Evolutionary conservation across 805 yeast species (phyloP), one percentile per base, ranked within the genome.

Genomic region (Wickerhamiella musiphila): DNA sequence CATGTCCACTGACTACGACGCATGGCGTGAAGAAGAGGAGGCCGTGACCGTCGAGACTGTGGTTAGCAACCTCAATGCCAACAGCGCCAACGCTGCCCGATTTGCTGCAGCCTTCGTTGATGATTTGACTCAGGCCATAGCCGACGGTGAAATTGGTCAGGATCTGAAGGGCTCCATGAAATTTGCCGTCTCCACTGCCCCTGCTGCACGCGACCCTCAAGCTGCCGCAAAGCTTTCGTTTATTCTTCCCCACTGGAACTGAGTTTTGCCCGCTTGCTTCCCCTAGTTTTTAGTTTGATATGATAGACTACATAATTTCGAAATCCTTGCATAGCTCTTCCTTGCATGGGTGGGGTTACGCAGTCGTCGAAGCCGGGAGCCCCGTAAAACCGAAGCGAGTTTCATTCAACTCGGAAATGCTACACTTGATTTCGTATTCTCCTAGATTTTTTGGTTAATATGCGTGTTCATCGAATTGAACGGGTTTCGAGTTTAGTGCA

Each of bases 11-110:
- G 99, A 90, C 56, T 90, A 90, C 57, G 99, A 90, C 52, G 93
- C 98, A 16, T 90, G 99, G 99, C 78, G 83, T 51, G 93, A 77
- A 47, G 71, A 69, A 33, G 96, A 75, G 51, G 95, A 86, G 49
- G 86, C 96, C 2, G 99, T 90, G 29, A 84, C 96, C 6, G 96
- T 90, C n/a, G 95, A 84, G 58, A 78, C 93, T 4, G 94, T 90
- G 26, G 83, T 90, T 31, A 82, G 93, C 34, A 79, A 90, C 54
- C 66, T 86, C 51, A 69, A 70, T 49, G 90, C 93, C 38, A 90
- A 90, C 58, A 65, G 78, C 32, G 75, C 70, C 23, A 86, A 86
- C 49, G 96, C 98, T 7, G 76, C 78, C 52, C 61, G 59, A 36
- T 60, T 90, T 32, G 83, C 93, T 21, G 73, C 70, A 27, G 66